phyloP scores from a whole-genome alignment of 1,284 basidiomycete genomes.

The Rhodotorula sp. region DNA sequence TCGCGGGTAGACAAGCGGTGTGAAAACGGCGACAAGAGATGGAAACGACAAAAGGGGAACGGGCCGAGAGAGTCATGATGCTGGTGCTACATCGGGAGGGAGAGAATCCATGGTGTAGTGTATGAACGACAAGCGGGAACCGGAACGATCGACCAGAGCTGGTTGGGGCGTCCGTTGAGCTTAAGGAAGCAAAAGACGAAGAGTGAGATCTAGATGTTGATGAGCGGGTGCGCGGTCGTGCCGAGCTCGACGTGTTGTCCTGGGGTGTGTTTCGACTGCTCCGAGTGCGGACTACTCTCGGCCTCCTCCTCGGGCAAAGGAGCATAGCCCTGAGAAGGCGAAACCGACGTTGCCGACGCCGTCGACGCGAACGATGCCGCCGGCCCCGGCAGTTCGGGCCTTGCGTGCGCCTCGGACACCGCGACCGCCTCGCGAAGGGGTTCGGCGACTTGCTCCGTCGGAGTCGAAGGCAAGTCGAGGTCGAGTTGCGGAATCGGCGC shows the following conservation, averaged over 20 bases:
- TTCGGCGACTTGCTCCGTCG: background rate
- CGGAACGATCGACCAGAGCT: too few species aligned
- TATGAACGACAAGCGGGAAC: background rate
- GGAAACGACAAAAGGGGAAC: background rate
- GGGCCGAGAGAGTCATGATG: background rate
- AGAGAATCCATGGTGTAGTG: background rate
- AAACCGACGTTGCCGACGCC: slow-evolving; percentile 2
- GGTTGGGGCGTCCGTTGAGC: too few species aligned
- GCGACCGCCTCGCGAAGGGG: background rate
- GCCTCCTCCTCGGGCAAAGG: slow-evolving; percentile 1
- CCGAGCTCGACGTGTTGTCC: slow-evolving; percentile 8
- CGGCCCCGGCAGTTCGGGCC: background rate
- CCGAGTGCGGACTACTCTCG: background rate
- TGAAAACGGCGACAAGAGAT: background rate
- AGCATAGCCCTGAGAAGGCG: slow-evolving; percentile 12
- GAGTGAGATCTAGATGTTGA: background rate
- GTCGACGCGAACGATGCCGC: background rate
- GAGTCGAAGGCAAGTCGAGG: slow-evolving; percentile 6
- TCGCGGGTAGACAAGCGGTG: background rate
- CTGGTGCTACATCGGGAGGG: background rate
- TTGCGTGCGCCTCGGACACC: background rate
- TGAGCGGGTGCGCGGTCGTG: background rate
- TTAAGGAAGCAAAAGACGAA: background rate
- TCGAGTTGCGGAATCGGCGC: background rate
- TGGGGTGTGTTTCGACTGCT: background rate